Base-by-base conservation (phyloP, 345 rosid genomes). In the Pelargonium nanum region DNA sequence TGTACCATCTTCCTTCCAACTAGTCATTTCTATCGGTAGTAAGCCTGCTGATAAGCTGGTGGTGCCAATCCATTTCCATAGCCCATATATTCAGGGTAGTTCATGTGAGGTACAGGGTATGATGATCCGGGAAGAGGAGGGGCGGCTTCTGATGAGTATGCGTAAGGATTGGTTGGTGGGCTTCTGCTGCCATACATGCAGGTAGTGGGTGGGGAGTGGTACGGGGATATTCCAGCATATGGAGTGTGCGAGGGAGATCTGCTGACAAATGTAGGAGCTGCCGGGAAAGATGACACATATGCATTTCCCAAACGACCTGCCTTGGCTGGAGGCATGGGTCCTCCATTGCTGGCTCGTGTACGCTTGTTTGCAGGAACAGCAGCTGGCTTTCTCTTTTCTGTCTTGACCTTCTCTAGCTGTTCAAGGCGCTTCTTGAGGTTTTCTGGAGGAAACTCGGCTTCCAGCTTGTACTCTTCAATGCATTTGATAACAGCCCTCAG, bases 261-360 rank as follows among this genome's bases (percentile, higher is more conserved):
- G 57, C 89, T 84, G 57, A 87, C 82, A 72, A 78, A 87, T 0
- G 88, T 50, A 53, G 89, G 83, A 62, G 86, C 89, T 20, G 88
- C 80, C 0, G 92, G 92, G 48, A 89, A 89, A 61, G 99, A 93
- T 26, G 99, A 93, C 26, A 93, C 97, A 22, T 93, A 89, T 48
- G 99, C 97, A 60, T 87, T 89, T 24, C 82, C 82, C 75, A 80
- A 69, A 66, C 99, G 97, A 7, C 99, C 99, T 19, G 99, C 99
- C 71, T 93, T 89, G 26, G 97, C 99, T 5, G 99, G 99, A 71
- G 99, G 97, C 97, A 93, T 89, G 23, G 97, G 99, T 50, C 95
- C 97, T 21, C 84, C 88, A 68, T 79, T 87, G 74, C 83, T 85
- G 25, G 96, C 95, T 0, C 99, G 69, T 9, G 96, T 93, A 79